These are phyloP conservation scores for Boletus rufocinnamomeus DNA, from an alignment of 768 basidiomycete species.

Conservation along the genomic window DNA sequence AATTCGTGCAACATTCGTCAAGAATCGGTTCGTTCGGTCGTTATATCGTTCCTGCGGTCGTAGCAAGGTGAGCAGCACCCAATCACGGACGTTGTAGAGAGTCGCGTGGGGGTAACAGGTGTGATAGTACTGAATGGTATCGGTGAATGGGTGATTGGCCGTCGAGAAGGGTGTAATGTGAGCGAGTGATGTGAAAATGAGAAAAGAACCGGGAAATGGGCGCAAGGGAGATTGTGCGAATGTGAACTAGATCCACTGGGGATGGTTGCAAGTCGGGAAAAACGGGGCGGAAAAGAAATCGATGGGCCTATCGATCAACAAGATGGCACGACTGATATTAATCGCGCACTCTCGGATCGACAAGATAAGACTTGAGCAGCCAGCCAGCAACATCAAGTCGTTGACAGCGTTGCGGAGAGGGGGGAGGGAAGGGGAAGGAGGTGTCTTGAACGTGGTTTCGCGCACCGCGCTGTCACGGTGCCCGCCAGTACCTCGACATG, in stretches of 20 bases:
- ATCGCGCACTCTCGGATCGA: constrained; percentile 39
- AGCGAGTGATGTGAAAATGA: constrained; percentile 25
- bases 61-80: constrained; percentile 31
- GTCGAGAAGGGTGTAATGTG: constrained; percentile 25
- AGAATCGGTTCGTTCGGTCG: constrained; percentile 39
- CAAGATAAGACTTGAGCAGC: constrained; percentile 29
- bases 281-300: constrained; percentile 33
- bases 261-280: constrained; percentile 20
- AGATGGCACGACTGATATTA: constrained; percentile 37
- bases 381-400: constrained; percentile 43
- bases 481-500: constrained; percentile 35
- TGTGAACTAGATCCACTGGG: constrained; percentile 31
- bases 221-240: constrained; percentile 32
- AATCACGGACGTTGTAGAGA: constrained; percentile 11
- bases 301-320: constrained; percentile 47
- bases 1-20: constrained; percentile 37
- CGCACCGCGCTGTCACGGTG: constrained; percentile 32
- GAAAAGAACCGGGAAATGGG: constrained; percentile 17
- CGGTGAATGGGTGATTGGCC: constrained; percentile 29
- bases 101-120: constrained; percentile 22
- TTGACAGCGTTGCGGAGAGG: constrained; percentile 32
- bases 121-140: constrained; percentile 24
- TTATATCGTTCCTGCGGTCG: constrained; percentile 36
- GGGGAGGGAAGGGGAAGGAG: constrained; percentile 3
- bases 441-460: constrained; percentile 27